Base-by-base conservation (phyloP, 805 yeast species). In the Lipomyces sp. region DNA sequence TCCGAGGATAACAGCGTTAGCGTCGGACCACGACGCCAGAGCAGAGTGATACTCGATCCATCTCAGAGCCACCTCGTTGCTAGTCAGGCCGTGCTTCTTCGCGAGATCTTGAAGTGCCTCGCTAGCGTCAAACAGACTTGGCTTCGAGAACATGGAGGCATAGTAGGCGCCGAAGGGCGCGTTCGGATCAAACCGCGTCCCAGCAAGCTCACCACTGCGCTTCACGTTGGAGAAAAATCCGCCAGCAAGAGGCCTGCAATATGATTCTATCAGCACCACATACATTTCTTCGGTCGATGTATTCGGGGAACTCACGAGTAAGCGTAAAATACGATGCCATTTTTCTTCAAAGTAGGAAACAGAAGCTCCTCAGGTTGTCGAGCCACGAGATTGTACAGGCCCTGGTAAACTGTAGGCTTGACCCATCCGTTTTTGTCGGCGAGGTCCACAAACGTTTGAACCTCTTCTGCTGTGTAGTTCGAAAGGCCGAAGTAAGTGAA, bases 401-500 rank as follows among this genome's bases (percentile, higher is more conserved):
- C 65, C 39, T 63, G 63, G 47, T 51, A 59, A 3, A 56, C 55
- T 5, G 60, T 39, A 2, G 66, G 66, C 32, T 26, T 29, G 7
- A 51, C 48, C 51, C 45, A 46, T 5, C 55, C 55, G 19, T 43
- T n/a, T 18, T 34, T 39, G 8, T 39, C 18, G 3, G 55, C 47
- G 11, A 44, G 47, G 11, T 42, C 48, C 10, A 61, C 42, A 32
- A 61, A 47, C 28, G 39, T 47, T 10, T 28, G 35, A 31, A 62
- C 60, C 19, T 58, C 64, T 14, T 38, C 53, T 8, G 58, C 44
- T 2, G 55, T 18, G 37, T 49, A 63, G 50, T 63, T 62, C 18
- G 65, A 62, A 5, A 63, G 29, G 13, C 66, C 67, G 31, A 63
- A 60, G 18, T 44, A 42, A 43, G 55, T 53, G 54, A 63, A 63